Conservation (phyloP, 2,329 filamentous ascomycete species). For the Pseudogymnoascus sp. region DNA sequence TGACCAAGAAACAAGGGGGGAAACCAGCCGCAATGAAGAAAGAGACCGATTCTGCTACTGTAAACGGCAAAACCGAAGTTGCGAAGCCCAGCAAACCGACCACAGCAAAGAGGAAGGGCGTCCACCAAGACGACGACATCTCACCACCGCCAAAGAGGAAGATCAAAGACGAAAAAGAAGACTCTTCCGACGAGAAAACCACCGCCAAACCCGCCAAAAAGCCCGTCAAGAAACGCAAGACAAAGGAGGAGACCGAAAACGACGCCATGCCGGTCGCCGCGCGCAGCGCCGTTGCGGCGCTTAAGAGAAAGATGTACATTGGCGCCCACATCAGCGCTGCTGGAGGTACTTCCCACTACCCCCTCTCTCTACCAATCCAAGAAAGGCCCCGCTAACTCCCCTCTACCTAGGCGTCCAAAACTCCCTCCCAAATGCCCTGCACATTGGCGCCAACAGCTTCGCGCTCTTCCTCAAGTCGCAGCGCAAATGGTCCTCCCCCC, state of each 20-base stretch:
- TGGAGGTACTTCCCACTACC: slow-evolving; percentile 52
- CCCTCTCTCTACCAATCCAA: neutral
- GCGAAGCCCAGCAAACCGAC: neutral
- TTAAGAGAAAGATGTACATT: slow-evolving; percentile 69
- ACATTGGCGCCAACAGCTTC: slow-evolving; percentile 87
- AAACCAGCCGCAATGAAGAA: slow-evolving; percentile 14
- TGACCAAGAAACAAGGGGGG: slow-evolving; percentile 14
- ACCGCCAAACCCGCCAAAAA: slow-evolving; percentile 20
- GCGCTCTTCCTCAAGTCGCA: slow-evolving; percentile 95
- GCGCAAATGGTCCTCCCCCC: slow-evolving; percentile 84
- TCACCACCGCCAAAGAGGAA: slow-evolving; percentile 13
- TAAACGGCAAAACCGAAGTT: neutral
- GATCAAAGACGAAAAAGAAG: slow-evolving; percentile 23
- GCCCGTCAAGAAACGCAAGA: slow-evolving; percentile 40
- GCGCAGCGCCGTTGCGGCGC: slow-evolving; percentile 54
- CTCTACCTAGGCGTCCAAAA: slow-evolving; percentile 74
- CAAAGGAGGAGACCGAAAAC: slow-evolving; percentile 48
- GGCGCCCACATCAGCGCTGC: slow-evolving; percentile 89
- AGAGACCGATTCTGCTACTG: slow-evolving; percentile 5
- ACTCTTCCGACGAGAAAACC: slow-evolving; percentile 20
- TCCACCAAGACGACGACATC: neutral
- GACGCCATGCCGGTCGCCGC: slow-evolving; percentile 57
- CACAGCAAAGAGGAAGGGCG: neutral
- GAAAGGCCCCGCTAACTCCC: slow-evolving; percentile 15
- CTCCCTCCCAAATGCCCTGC: slow-evolving; percentile 65